These are phyloP conservation scores for Ascomycota sp. DNA, from an alignment of 2,329 filamentous ascomycete genomes.

Conservation along the genomic window DNA sequence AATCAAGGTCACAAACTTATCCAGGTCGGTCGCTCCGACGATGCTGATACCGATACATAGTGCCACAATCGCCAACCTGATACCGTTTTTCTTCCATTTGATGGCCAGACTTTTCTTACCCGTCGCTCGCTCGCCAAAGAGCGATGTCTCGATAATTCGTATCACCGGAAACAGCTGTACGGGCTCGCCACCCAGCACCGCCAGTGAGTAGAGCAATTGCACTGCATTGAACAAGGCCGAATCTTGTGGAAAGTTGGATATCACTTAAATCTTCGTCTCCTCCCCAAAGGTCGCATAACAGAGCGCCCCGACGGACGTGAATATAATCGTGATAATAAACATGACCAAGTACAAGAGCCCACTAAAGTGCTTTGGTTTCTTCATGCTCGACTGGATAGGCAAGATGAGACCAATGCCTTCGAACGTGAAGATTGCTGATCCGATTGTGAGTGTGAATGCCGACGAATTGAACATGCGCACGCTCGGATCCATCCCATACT, in stretches of 20 bases:
- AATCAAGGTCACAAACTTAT: constrained; percentile 56
- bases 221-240: constrained; percentile 56
- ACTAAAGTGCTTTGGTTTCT: constrained; percentile 45
- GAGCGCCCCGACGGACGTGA: constrained; percentile 50
- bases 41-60: constrained; percentile 41
- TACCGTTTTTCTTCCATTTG: constrained; percentile 60
- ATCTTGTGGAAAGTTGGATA: constrained; percentile 54
- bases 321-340: constrained; percentile 52
- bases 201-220: constrained; percentile 54
- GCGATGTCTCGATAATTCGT: constrained; percentile 45
- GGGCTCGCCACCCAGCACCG: constrained; percentile 52
- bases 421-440: constrained; percentile 58
- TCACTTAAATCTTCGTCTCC: constrained; percentile 50
- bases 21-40: constrained; percentile 45
- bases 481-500: constrained; percentile 33
- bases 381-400: constrained; percentile 59
- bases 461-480: constrained; percentile 51
- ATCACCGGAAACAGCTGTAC: constrained; percentile 58
- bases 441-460: constrained; percentile 49
- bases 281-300: constrained; percentile 57
- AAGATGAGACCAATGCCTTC: constrained; percentile 61
- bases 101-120: constrained; percentile 43
- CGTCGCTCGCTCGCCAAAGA: constrained; percentile 44
- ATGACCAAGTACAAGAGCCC: constrained; percentile 47
- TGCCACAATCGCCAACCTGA: constrained; percentile 35